Evolutionary conservation across 2,329 filamentous ascomycete genomes (phyloP), one percentile per base, ranked within the genome.

Genomic region (Aspergillus arachidicola): DNA sequence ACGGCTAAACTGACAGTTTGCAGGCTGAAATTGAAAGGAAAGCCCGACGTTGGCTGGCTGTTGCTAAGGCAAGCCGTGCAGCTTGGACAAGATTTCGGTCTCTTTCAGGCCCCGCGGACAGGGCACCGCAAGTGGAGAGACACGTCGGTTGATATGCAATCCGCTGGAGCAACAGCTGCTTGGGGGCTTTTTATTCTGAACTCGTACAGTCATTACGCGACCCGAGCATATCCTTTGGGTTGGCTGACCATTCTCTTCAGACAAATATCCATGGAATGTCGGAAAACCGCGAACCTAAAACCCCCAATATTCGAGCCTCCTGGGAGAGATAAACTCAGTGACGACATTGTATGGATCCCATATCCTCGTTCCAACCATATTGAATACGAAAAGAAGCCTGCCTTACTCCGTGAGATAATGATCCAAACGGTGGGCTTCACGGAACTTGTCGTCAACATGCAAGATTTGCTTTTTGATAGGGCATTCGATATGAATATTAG

Each of bases 111-210:
- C 3, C 66, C 70, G 16, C 61, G 59, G 43, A 56, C 64, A 28
- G 38, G 58, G 28, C 61, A 57, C 57, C 38, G 38, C 26, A 23
- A 60, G 32, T 63, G 64, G 60, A 50, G 68, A 21, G 32, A 51
- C 19, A 64, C 65, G 28, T 59, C 68, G 3, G 53, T 61, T 4
- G 67, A 69, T 21, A 65, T 69, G 64, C 62, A 71, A 62, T 69
- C 62, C 60, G 66, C 69, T 41, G 62, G 66, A 36, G 62, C 69
- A 32, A 67, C 68, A 23, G 74, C 74, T 30, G 70, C 75, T 19
- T 77, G 73, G 72, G 72, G 70, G 6, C 60, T 78, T 16, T 76
- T 71, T 23, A 70, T 70, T 34, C 45, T 76, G 60, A 76, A 75
- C 55, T 68, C 66, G 75, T 78, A 65, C 6, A 41, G 16, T 30